Base-by-base conservation (phyloP, 148 eudicot species). In the Pharnaceum exiguum region DNA sequence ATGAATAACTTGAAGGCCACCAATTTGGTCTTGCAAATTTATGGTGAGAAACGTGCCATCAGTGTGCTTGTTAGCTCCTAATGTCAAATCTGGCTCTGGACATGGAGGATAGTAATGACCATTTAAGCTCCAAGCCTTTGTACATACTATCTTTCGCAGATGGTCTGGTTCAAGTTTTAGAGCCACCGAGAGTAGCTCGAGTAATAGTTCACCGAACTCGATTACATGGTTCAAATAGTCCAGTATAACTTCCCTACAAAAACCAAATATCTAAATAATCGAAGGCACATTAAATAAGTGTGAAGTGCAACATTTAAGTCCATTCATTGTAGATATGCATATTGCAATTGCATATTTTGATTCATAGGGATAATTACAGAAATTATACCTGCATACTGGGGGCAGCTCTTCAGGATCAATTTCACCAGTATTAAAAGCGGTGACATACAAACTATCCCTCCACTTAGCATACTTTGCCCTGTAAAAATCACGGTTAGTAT, bases 1-100 rank as follows among this genome's bases (percentile, higher is more conserved):
- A 27, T 68, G 59, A 25, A 74, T 55, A 33, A 76, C 69, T 51
- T 82, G 88, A 32, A 82, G 88, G 27, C 84, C 79, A 0, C 73
- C 77, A 15, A 70, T 67, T 33, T 60, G 66, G 25, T 68, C 60
- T 53, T 68, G 72, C 5, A 60, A 15, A 10, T 60, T 54, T n/a
- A 67, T 3, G 1, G 71, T 59, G 17, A 55, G 13, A 55, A 65
- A 65, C 10, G 26, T 6, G 5, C 53, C 12, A 32, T 65, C 69
- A 0, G 36, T 7, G 23, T 65, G 69, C 19, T 45, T 35, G 13
- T 7, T 12, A 7, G 25, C 33, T 12, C 69, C 69, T n/a, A 65
- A n/a, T 6, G 54, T 29, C 16, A 65, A 5, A 5, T 44, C 69
- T n/a, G 55, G 69, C 26, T 55, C 46, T 0, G 62, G 69, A 13